Conservation (phyloP, 2,329 filamentous ascomycete genomes). For the Mariannaea elegans region DNA sequence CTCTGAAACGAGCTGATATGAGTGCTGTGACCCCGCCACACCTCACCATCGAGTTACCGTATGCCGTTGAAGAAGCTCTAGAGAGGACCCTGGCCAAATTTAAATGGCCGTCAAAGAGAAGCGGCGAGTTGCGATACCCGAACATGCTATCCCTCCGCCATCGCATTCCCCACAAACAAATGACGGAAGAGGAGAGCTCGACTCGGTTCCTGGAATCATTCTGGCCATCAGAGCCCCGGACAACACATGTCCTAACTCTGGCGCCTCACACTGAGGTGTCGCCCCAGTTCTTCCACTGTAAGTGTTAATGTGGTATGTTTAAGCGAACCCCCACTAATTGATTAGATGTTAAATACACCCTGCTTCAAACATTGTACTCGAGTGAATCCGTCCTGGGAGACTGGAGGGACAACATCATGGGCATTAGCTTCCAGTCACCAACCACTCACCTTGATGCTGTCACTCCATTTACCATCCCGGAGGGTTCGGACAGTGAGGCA, state of each 20-base stretch:
- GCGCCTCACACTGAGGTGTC: constrained; percentile 84
- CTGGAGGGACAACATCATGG: constrained; percentile 69
- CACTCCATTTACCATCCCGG: constrained; percentile 60
- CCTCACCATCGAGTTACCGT: constrained; percentile 85
- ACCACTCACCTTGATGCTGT: constrained; percentile 69
- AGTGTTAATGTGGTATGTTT: no score
- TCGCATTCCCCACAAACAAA: constrained; percentile 68
- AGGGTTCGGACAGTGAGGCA: constrained; percentile 24
- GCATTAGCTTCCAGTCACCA: constrained; percentile 83
- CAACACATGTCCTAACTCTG: constrained; percentile 82
- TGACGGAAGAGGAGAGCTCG: constrained; percentile 75
- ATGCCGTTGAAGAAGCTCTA: constrained; percentile 71
- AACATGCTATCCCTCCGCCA: constrained; percentile 76
- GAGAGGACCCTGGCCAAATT: constrained; percentile 70
- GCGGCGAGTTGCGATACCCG: constrained; percentile 51
- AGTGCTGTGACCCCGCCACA: constrained; percentile 73
- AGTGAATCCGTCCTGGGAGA: constrained; percentile 51
- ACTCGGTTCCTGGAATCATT: constrained; percentile 85
- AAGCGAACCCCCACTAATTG: no score
- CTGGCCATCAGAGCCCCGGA: constrained; percentile 74
- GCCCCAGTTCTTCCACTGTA: constrained; percentile 82
- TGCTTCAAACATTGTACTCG: constrained; percentile 83
- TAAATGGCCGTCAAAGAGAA: constrained; percentile 68
- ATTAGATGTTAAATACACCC: constrained; percentile 75
- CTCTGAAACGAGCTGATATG: constrained; percentile 80